These are phyloP conservation scores for Aristolochia californica DNA, from an alignment of 164 flowering plant genomes.

Conservation along the genomic window DNA sequence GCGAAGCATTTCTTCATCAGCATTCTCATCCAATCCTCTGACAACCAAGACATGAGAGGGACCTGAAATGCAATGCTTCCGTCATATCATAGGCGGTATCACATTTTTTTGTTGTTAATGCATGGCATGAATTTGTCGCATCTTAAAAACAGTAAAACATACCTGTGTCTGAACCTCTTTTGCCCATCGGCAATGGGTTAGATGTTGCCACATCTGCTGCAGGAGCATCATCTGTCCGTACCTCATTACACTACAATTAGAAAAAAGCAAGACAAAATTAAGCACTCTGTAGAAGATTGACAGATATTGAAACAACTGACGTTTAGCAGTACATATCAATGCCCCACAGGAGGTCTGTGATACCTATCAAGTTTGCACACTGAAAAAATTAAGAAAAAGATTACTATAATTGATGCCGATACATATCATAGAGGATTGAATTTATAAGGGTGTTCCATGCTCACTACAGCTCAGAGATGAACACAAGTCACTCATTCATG, in stretches of 20 bases:
- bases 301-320: too few relatives aligned
- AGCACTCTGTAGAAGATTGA: too few relatives aligned
- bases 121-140: constrained; percentile 1
- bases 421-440: too few relatives aligned
- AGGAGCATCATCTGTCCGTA: constrained; percentile 83
- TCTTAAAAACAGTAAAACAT: constrained; percentile 8
- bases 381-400: too few relatives aligned
- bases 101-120: neutral
- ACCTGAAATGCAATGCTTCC: constrained; percentile 28
- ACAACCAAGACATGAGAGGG: constrained; percentile 97
- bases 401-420: too few relatives aligned
- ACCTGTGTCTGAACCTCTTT: constrained; percentile 83
- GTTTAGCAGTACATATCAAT: too few relatives aligned
- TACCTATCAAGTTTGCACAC: too few relatives aligned
- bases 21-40: constrained; percentile 98
- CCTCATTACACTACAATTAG: constrained; percentile 70
- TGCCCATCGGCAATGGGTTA: constrained; percentile 40
- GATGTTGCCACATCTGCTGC: constrained; percentile 71
- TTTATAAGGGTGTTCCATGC: too few relatives aligned
- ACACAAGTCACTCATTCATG: too few relatives aligned
- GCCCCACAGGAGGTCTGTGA: too few relatives aligned
- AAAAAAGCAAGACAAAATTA: neutral
- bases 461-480: too few relatives aligned
- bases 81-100: neutral
- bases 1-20: constrained; percentile 99